Evolutionary conservation across 257 asterid genomes (phyloP).

Genomic region (Vinca minor): DNA sequence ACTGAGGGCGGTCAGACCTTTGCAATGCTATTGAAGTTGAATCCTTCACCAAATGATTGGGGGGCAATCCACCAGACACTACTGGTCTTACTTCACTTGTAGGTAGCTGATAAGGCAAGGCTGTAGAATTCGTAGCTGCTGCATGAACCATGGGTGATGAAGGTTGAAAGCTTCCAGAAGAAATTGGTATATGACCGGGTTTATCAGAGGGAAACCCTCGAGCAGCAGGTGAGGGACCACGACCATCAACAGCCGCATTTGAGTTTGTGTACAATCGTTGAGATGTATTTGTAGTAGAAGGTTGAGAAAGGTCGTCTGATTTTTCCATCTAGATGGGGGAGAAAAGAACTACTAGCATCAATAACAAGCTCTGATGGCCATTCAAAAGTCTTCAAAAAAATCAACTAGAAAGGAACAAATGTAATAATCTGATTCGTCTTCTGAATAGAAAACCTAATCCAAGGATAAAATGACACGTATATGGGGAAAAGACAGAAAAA

Average conservation of each 20-base stretch:
- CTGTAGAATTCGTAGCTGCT: constrained; percentile 32
- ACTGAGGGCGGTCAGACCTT: constrained; percentile 53
- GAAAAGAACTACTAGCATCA: neutral
- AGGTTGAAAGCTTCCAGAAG: constrained; percentile 47
- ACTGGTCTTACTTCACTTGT: constrained; percentile 75
- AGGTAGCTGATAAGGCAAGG: constrained; percentile 80
- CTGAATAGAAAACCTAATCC: neutral
- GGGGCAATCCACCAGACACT: constrained; percentile 40
- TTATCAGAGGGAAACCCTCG: constrained; percentile 54
- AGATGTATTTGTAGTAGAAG: constrained; percentile 40
- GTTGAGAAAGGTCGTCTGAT: constrained; percentile 43
- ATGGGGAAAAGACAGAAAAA: neutral
- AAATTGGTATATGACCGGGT: constrained; percentile 34
- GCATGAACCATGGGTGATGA: constrained; percentile 38
- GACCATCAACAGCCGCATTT: constrained; percentile 44
- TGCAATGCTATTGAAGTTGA: constrained; percentile 40
- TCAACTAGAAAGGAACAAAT: neutral
- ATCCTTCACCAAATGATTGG: constrained; percentile 43
- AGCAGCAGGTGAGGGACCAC: constrained; percentile 30
- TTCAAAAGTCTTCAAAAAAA: neutral
- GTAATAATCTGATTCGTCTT: neutral
- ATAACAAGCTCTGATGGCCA: neutral
- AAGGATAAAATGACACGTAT: neutral
- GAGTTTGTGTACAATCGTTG: constrained; percentile 39
- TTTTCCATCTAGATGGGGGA: constrained; percentile 65